Conservation (phyloP, 257 asterid genomes). For the Paraleonurus japonicus region DNA sequence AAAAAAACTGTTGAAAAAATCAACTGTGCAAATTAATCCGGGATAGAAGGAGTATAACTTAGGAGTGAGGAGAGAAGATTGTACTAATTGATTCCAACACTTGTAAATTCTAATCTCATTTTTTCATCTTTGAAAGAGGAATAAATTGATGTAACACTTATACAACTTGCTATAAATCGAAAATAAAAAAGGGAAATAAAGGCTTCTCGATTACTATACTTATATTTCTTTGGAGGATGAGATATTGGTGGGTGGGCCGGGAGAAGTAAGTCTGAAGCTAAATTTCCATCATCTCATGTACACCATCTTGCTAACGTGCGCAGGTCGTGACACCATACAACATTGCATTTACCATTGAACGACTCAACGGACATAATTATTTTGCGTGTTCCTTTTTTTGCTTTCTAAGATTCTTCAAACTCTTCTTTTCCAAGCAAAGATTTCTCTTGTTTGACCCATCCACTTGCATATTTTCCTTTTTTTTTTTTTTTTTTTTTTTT, state of each 20-base stretch:
- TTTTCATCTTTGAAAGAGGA: too few relatives aligned
- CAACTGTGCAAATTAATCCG: too few relatives aligned
- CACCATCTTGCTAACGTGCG: constrained; percentile 31
- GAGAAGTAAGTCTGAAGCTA: constrained; percentile 21
- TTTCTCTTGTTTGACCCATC: constrained; percentile 18
- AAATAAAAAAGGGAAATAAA: too few relatives aligned
- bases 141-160: too few relatives aligned
- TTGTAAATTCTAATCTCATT: too few relatives aligned
- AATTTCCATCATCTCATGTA: constrained; percentile 32
- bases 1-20: too few relatives aligned
- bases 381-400: constrained; percentile 33
- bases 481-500: too few relatives aligned
- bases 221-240: neutral
- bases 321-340: constrained; percentile 24
- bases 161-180: too few relatives aligned
- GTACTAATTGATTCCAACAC: too few relatives aligned
- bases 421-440: constrained; percentile 52
- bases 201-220: neutral
- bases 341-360: constrained; percentile 27
- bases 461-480: constrained; percentile 2
- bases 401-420: constrained; percentile 56
- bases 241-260: constrained; percentile 13
- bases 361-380: constrained; percentile 44
- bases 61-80: too few relatives aligned
- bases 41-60: too few relatives aligned